A percentile compares a stretch with the other conserved stretches of the same genome.
Conservation (phyloP, 1,284 basidiomycete species). For the Neolentinus lepideus region DNA sequence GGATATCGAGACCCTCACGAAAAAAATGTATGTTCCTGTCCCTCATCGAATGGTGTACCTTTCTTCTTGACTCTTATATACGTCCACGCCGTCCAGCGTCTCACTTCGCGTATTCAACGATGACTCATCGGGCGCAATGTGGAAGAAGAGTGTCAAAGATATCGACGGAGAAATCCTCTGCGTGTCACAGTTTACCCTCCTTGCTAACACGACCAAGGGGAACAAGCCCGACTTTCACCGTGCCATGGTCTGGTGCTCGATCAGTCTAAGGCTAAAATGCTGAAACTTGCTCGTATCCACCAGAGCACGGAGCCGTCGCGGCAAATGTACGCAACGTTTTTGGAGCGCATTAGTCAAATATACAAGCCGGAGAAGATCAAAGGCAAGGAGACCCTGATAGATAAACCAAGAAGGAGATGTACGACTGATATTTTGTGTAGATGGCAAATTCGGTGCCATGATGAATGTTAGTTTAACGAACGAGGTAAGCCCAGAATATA, state of each 20-base stretch:
- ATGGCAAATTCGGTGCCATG: slow-evolving; percentile 91
- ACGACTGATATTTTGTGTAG: slow-evolving; percentile 29
- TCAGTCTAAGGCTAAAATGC: slow-evolving; percentile 4
- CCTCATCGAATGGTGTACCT: neutral
- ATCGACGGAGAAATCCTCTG: slow-evolving; percentile 83
- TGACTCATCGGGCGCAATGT: slow-evolving; percentile 57
- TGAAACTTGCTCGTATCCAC: slow-evolving; percentile 3
- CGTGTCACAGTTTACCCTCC: slow-evolving; percentile 87
- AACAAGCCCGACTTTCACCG: slow-evolving; percentile 87
- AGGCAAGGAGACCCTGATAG: slow-evolving; percentile 37
- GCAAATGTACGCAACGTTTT: slow-evolving; percentile 64
- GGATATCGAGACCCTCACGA: slow-evolving; percentile 66
- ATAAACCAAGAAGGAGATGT: neutral
- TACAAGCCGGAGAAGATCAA: slow-evolving; percentile 74
- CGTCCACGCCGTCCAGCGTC: slow-evolving; percentile 40
- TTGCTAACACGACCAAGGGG: slow-evolving; percentile 84
- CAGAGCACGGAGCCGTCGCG: slow-evolving; percentile 65
- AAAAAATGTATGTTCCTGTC: slow-evolving; percentile 60
- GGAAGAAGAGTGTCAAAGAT: slow-evolving; percentile 81
- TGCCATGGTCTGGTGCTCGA: slow-evolving; percentile 56
- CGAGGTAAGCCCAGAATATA: slow-evolving; percentile 49
- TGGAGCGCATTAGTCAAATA: slow-evolving; percentile 54
- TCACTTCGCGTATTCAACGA: slow-evolving; percentile 62
- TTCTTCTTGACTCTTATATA: neutral
- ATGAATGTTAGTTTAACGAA: slow-evolving; percentile 85